Base-by-base conservation (phyloP, 2,329 filamentous ascomycete genomes). In the Hypoxylon rubiginosum region DNA sequence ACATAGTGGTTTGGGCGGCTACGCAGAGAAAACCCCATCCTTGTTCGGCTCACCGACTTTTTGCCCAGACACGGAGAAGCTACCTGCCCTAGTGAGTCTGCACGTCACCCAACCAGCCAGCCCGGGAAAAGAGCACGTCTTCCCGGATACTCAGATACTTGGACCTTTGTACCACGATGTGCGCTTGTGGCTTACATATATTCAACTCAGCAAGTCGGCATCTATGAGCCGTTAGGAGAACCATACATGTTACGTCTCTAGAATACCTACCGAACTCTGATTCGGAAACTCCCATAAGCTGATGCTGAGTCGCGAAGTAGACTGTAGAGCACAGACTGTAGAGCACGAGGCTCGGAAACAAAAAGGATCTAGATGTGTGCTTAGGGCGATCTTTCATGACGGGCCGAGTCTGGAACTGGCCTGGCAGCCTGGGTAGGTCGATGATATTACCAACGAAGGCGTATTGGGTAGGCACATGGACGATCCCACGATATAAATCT, bases 11-110 rank as follows among this genome's bases (percentile, higher is more conserved):
- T 69, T 69, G 63, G 66, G 66, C 57, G 66, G 63, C 54, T 58
- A 66, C 60, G 59, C 21, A 64, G 56, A 62, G 53, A 36, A 43
- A 56, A 56, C 49, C 49, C 55, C 55, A 69, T 67, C 63, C 66
- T 62, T 67, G 62, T 67, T 71, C 58, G 55, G 67, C 68, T 75
- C 74, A 75, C 74, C 74, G 74, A 75, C 74, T 75, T 75, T 43
- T 75, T 75, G 65, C 48, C 68, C 58, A 65, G 62, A 58, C 55
- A 54, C 56, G 34, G 57, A 67, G 58, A 55, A 64, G 51, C 36
- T 62, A 57, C 49, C 30, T 61, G 63, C 62, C 52, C 64, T 62
- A 70, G 68, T 66, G 64, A 71, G 61, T 53, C 53, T 66, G 66
- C 63, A 62, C 68, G 69, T 71, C 73, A 73, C 69, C 62, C 63